Evolutionary conservation across 2,329 filamentous ascomycete genomes (phyloP).

Genomic region (Neopestalotiopsis sp.): DNA sequence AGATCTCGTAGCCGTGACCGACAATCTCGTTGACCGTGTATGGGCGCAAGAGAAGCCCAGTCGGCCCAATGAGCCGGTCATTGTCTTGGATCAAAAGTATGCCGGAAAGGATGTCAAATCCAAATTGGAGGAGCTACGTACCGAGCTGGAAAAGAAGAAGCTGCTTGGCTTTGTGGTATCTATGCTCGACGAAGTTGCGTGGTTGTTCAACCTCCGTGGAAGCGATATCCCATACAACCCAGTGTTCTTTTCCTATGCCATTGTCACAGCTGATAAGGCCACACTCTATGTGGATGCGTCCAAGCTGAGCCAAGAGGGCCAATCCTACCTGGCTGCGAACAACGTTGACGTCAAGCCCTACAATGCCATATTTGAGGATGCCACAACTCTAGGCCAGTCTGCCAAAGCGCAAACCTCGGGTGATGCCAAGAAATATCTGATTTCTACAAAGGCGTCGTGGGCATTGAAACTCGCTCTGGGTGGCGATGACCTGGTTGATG

Average conservation of each 20-base stretch:
- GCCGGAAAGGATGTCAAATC: slow-evolving; percentile 81
- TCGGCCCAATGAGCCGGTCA: slow-evolving; percentile 77
- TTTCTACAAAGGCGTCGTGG: slow-evolving; percentile 93
- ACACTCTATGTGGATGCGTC: slow-evolving; percentile 84
- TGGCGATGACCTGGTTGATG: slow-evolving; percentile 83
- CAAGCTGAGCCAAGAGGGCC: slow-evolving; percentile 74
- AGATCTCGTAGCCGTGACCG: slow-evolving; percentile 73
- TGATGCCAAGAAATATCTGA: slow-evolving; percentile 70
- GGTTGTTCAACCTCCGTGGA: slow-evolving; percentile 97
- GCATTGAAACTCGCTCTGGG: slow-evolving; percentile 86
- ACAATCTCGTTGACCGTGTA: slow-evolving; percentile 89
- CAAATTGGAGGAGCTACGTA: slow-evolving; percentile 86
- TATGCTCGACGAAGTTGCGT: slow-evolving; percentile 95
- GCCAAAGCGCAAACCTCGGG: slow-evolving; percentile 36
- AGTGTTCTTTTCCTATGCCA: slow-evolving; percentile 96
- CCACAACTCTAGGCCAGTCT: slow-evolving; percentile 64
- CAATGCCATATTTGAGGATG: slow-evolving; percentile 77
- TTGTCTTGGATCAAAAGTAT: slow-evolving; percentile 73
- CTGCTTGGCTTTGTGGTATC: slow-evolving; percentile 87
- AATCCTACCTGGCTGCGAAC: slow-evolving; percentile 70
- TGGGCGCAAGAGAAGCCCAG: slow-evolving; percentile 79
- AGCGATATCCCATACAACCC: slow-evolving; percentile 97
- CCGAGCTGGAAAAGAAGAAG: slow-evolving; percentile 90
- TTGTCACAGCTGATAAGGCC: slow-evolving; percentile 77
- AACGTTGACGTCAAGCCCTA: slow-evolving; percentile 83